Evolutionary conservation across 2,329 filamentous ascomycete species (phyloP), one percentile per base, ranked within the genome.

Genomic region (Penicillium thymicola): DNA sequence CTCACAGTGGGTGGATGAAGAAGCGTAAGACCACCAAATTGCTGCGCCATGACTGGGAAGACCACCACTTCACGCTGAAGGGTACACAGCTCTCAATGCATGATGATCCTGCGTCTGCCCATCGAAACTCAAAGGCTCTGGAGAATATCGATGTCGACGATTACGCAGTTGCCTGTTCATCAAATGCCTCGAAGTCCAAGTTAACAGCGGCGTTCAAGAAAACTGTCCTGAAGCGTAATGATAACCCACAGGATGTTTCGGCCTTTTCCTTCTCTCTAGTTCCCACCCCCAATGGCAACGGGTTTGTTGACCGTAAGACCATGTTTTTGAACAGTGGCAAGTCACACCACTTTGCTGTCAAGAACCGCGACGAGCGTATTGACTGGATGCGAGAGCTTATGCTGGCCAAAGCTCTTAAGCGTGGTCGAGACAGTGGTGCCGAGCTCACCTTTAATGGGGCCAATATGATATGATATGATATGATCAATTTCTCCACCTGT

Each of bases 41-140:
- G 79, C 82, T 97, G 55, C 89, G 92, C 38, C 90, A 96, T 73
- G 92, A 97, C 75, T 97, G 92, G 92, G 84, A 92, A 67, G 90
- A 96, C 70, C 86, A 89, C 63, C 94, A 92, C 77, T 94, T 94
- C 72, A 90, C 90, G 13, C 86, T 97, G 59, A 85, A 86, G 61
- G 89, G 88, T 50, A 90, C 87, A 13, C 81, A 85, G 25, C 81
- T 91, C 41, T 61, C 66, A 37, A 70, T 73, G 71, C 57, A 68
- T 43, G 67, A 72, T 42, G 67, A 70, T 40, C 0, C 4, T 23
- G 48, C 50, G 2, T 47, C 57, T 6, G 46, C 65, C 13, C 45
- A n/a, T 0, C 59, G 57, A 0, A 38, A 60, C 8, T 62, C 60
- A 1, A 60, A 58, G 13, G 63, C 68, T 0, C 45, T 72, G 3